phyloP scores from a whole-genome alignment of 345 rosid species.

The Toxicodendron radicans region DNA sequence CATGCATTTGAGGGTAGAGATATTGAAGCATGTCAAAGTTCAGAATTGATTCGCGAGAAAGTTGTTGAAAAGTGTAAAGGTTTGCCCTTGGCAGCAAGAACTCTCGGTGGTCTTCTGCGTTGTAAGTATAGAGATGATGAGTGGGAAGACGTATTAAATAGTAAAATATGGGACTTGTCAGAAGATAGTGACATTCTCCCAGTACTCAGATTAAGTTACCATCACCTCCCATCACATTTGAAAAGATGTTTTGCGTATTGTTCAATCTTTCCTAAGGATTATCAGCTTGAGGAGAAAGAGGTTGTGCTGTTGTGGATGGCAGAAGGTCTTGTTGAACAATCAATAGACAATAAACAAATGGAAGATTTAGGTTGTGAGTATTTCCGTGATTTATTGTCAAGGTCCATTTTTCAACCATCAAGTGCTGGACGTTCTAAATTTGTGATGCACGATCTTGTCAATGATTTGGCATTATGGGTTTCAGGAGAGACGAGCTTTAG shows the following conservation, averaged over 20 bases:
- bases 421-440: background rate
- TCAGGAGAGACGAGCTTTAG: background rate
- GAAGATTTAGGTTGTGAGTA: conserved; percentile 11
- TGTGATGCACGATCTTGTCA: conserved; percentile 24
- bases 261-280: background rate
- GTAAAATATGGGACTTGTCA: background rate
- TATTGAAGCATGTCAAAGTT: too few relatives aligned
- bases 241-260: conserved; percentile 34
- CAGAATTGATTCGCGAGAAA: background rate
- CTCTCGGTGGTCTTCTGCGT: background rate
- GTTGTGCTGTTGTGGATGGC: conserved; percentile 27
- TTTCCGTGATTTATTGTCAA: background rate
- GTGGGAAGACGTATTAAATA: background rate
- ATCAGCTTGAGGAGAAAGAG: background rate
- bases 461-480: background rate
- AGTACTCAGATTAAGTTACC: background rate
- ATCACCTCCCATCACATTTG: conserved; percentile 24
- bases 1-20: background rate
- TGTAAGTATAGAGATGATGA: background rate
- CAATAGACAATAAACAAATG: background rate
- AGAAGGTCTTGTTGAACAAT: conserved; percentile 20
- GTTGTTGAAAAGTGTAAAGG: background rate
- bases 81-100: background rate
- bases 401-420: conserved; percentile 11
- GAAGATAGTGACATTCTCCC: background rate